Base-by-base conservation (phyloP, 2,329 filamentous ascomycete genomes). In the Xylogone sp. region DNA sequence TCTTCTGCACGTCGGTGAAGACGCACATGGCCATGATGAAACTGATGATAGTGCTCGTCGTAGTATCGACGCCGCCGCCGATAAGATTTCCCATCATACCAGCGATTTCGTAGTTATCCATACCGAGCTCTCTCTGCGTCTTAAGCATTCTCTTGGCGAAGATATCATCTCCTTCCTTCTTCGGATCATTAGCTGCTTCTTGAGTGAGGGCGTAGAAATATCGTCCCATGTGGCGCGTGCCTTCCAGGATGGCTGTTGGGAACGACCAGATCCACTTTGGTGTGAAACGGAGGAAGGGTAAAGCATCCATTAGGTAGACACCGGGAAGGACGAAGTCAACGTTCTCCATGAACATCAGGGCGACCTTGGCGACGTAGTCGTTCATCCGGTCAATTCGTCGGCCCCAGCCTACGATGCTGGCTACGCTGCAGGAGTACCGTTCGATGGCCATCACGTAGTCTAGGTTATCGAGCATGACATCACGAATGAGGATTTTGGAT, bases 1-100 rank as follows among this genome's bases (percentile, higher is more conserved):
- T 78, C 21, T 56, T 56, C 51, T 78, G 75, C 1, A 75, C 61
- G 6, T 69, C 53, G 2, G 65, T 66, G 0, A 71, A 75, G 31
- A 48, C 9, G 16, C 22, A 27, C 44, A 46, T 46, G 46, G 43
- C 48, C 20, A 44, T 21, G 18, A 43, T 50, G 27, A 50, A 22
- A 18, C 43, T 50, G n/a, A 45, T 22, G 16, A 50, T 22, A n/a
- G 39, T 27, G 12, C 34, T 50, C 12, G 22, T 42, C 7, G 62
- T 63, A 1, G 68, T 69, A 52, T 71, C 69, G 2, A 62, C 56
- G 4, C 59, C 62, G 12, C 56, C 61, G 3, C 71, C 73, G 19
- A 75, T 75, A 0, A 74, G 70, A 1, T 39, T 39, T 9, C 1
- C 70, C 70, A 3, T 72, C 73, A 0, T 71, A 70, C 0, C 71